Conservation (phyloP, 306 rosid species). For the Citrullus colocynthis region DNA sequence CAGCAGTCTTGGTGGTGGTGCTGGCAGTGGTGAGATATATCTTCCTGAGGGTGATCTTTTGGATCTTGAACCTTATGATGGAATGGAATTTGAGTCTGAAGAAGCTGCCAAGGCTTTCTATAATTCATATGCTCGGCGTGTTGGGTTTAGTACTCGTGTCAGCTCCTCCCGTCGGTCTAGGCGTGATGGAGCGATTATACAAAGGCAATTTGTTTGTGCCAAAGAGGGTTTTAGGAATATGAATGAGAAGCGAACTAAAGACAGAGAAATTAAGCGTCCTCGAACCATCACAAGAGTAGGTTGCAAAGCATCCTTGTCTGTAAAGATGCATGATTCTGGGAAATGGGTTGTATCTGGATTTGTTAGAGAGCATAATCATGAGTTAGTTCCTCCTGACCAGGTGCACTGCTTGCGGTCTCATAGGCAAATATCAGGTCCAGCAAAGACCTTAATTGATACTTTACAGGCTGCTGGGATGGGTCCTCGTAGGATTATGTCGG, state of each 20-base stretch:
- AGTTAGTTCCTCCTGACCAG: constrained; percentile 89
- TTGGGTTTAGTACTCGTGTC: constrained; percentile 95
- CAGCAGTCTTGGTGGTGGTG: constrained; percentile 22
- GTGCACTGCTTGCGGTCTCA: constrained; percentile 96
- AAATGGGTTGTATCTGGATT: constrained; percentile 97
- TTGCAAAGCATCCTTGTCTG: constrained; percentile 94
- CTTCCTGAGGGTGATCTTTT: constrained; percentile 79
- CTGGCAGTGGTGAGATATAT: constrained; percentile 43
- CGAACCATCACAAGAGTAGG: constrained; percentile 85
- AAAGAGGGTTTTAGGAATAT: constrained; percentile 91
- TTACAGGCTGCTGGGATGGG: constrained; percentile 99
- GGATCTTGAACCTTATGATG: constrained; percentile 90
- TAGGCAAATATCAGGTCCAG: constrained; percentile 92
- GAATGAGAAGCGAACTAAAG: constrained; percentile 98
- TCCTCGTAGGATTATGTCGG: constrained; percentile 95
- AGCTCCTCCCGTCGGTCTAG: constrained; percentile 95
- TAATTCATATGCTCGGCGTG: constrained; percentile 94
- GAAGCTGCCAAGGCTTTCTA: constrained; percentile 99
- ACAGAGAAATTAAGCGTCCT: constrained; percentile 93
- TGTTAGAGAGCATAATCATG: constrained; percentile 87
- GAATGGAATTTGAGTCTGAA: constrained; percentile 97
- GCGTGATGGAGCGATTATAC: constrained; percentile 94
- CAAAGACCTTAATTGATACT: constrained; percentile 90
- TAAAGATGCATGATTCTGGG: constrained; percentile 95
- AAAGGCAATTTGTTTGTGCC: constrained; percentile 95